Conservation (phyloP, 1,139 yeast genomes). For the Pichia sp. region DNA sequence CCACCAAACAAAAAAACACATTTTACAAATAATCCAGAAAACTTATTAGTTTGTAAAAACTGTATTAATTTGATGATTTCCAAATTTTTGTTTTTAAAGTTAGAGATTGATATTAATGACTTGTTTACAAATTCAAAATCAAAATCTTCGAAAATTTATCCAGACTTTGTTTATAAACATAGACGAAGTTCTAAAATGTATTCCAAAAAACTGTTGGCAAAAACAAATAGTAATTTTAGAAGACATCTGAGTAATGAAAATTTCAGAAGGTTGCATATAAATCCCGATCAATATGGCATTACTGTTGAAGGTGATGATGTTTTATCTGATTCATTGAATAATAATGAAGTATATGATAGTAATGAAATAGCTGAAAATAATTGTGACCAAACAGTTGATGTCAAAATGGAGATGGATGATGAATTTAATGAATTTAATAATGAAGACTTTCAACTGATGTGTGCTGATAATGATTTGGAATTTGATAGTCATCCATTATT, state of each 20-base stretch:
- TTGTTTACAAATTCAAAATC: conserved; percentile 12
- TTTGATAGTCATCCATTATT: neutral
- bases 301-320: neutral
- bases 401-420: neutral
- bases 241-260: neutral
- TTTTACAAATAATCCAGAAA: conserved; percentile 27
- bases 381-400: neutral
- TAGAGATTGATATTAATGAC: conserved; percentile 24
- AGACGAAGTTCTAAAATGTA: conserved; percentile 10
- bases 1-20: conserved; percentile 25
- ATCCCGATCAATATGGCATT: neutral
- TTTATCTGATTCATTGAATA: neutral
- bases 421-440: conserved; percentile 1
- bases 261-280: neutral
- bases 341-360: neutral
- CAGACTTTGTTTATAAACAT: conserved; percentile 13
- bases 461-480: neutral
- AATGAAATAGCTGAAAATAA: neutral
- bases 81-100: conserved; percentile 25
- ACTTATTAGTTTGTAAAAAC: conserved; percentile 25
- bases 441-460: neutral
- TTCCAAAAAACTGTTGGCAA: conserved; percentile 3
- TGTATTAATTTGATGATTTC: conserved; percentile 22
- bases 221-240: conserved; percentile 3
- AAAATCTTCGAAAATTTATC: conserved; percentile 1